Conservation (phyloP, 2,329 filamentous ascomycete genomes). For the Penicillium sp. region DNA sequence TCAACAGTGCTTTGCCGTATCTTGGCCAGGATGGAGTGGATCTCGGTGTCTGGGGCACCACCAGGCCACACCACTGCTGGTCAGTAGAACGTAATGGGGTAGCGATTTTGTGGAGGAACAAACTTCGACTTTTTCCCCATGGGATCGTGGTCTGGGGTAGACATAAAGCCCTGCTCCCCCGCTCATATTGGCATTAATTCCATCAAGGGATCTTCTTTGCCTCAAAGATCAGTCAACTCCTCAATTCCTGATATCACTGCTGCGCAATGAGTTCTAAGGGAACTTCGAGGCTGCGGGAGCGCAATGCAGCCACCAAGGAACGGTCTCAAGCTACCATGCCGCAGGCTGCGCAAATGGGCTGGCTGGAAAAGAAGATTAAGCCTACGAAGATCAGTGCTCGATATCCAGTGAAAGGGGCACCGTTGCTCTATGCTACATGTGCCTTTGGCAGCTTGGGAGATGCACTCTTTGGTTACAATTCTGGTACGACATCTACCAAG, state of each 20-base stretch:
- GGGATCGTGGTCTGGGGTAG: not conserved
- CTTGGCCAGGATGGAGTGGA: not conserved
- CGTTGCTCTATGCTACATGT: not conserved
- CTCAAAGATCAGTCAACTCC: not conserved
- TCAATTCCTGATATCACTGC: not conserved
- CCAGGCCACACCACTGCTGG: not conserved
- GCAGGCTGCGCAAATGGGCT: not conserved
- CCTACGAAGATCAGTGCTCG: not conserved
- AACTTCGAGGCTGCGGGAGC: not conserved
- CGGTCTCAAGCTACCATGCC: not conserved
- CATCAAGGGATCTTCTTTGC: too few species aligned
- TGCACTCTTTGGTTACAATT: not conserved
- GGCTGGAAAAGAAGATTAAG: not conserved
- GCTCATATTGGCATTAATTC: not conserved
- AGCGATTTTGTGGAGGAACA: not conserved
- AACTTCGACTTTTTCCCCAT: not conserved
- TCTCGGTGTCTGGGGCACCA: not conserved
- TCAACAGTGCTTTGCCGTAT: not conserved
- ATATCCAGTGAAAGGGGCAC: not conserved
- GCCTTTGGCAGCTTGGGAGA: not conserved
- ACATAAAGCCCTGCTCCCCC: not conserved
- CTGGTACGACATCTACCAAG: not conserved
- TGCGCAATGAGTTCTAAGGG: not conserved
- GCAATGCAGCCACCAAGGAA: not conserved
- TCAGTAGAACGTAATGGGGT: not conserved